phyloP scores from a whole-genome alignment of 108 stramenopile genomes.

The Skeletonema tropicum region DNA sequence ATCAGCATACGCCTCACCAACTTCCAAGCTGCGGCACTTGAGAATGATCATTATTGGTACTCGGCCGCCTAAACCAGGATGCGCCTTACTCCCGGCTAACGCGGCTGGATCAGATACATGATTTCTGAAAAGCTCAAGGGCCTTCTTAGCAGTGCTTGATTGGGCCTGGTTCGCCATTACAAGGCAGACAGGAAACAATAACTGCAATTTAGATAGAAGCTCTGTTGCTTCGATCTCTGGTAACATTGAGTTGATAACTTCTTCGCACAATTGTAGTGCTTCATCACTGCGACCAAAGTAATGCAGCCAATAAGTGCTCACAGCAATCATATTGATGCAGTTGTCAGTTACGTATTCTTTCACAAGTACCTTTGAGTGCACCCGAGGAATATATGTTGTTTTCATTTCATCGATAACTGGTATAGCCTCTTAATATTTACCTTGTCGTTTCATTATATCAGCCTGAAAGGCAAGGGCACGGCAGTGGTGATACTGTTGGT shows the following conservation, averaged over 20 bases:
- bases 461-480: too few species aligned
- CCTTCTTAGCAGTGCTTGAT: not conserved
- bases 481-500: too few species aligned
- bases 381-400: not conserved
- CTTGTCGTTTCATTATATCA: too few species aligned
- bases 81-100: not conserved
- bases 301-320: not conserved
- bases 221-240: slow-evolving; percentile 2
- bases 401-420: not conserved
- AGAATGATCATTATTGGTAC: not conserved
- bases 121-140: not conserved
- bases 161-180: not conserved
- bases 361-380: not conserved
- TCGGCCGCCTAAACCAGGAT: not conserved
- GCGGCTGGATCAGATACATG: not conserved
- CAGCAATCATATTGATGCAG: not conserved
- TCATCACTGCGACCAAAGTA: not conserved
- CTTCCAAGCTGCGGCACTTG: too few species aligned
- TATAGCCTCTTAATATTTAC: too few species aligned
- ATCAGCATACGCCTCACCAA: not conserved
- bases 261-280: not conserved
- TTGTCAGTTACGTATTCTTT: not conserved
- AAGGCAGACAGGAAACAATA: not conserved
- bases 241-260: not conserved
- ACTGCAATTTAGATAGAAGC: not conserved